These are phyloP conservation scores for Pseudocercospora cruenta DNA, from an alignment of 2,329 filamentous ascomycete species.

Conservation along the genomic window DNA sequence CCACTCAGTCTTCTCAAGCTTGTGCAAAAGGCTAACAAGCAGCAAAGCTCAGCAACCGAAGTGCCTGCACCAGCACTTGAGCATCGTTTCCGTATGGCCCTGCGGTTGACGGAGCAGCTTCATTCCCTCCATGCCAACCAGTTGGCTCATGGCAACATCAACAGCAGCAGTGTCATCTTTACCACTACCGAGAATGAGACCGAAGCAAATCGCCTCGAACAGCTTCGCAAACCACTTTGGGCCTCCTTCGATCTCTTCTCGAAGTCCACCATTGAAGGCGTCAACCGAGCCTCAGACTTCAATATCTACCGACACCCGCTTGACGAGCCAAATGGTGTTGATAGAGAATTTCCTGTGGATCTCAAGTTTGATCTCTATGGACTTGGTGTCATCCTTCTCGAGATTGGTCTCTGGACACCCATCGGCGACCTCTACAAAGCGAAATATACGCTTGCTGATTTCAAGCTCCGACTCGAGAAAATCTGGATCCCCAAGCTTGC, in stretches of 20 bases:
- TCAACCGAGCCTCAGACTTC: conserved; percentile 46
- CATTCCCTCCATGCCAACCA: conserved; percentile 73
- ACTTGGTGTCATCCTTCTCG: conserved; percentile 71
- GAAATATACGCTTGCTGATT: conserved; percentile 63
- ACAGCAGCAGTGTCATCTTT: conserved; percentile 70
- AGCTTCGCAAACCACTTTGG: conserved; percentile 70
- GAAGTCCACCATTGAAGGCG: conserved; percentile 54
- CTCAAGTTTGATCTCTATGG: conserved; percentile 67
- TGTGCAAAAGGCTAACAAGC: conserved; percentile 50
- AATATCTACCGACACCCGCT: conserved; percentile 72
- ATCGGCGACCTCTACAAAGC: conserved; percentile 63
- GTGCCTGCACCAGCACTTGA: conserved; percentile 66
- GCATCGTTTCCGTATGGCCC: conserved; percentile 74
- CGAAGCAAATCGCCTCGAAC: conserved; percentile 49
- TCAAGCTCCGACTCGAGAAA: conserved; percentile 66
- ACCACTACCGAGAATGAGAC: conserved; percentile 53
- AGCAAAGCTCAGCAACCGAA: conserved; percentile 47
- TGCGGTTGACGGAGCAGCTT: conserved; percentile 72
- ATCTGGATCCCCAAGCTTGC: conserved; percentile 67
- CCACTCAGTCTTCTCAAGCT: conserved; percentile 53
- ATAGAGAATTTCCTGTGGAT: conserved; percentile 55
- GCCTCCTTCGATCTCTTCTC: conserved; percentile 77
- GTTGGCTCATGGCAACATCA: conserved; percentile 71
- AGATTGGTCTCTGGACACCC: conserved; percentile 75
- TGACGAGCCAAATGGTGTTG: conserved; percentile 38